Base-by-base conservation (phyloP, 371 early-diverging fungal species). In the Gilbertella persicaria region DNA sequence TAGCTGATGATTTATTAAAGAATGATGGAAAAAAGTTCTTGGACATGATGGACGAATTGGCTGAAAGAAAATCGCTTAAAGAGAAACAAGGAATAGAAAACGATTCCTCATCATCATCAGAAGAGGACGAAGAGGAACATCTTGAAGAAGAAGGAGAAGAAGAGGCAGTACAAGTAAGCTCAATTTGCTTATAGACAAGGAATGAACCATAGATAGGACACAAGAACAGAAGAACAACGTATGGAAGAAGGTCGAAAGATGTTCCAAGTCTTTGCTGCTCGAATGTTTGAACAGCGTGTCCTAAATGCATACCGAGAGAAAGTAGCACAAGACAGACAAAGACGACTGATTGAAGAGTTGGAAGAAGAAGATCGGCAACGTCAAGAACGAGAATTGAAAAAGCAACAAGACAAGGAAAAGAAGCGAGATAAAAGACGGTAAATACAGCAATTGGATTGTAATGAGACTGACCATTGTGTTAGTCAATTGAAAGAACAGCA, bases 271-370 rank as follows among this genome's bases (percentile, higher is more conserved):
- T 93, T 95, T 79, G 95, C 95, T 10, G 95, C 97, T 19, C 87
- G 91, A 41, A 90, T 95, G 86, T 95, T 96, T 83, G 97, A 95
- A 69, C 95, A 95, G 58, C 84, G 96, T 14, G 94, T 95, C 1
- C 69, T 95, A 33, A 80, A 85, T 44, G 92, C 95, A 4, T 96
- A 94, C 61, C 85, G 93, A 37, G 97, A 96, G 70, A 93, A 94
- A 75, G 86, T 92, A 8, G 91, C 92, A 9, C 84, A 79, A 44
- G 93, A 92, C 59, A 81, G 92, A 47, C 91, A 89, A 58, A 75
- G 85, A 50, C 84, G 86, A 5, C 74, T 94, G 19, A 67, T 94
- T 24, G 86, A 88, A 50, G 89, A 95, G 57, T 60, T 92, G 23
- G 87, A 93, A 67, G 88, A 90, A 64, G 88, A 93, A 60, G 84